Percentiles rank a stretch among this genome's conserved stretches.
Evolutionary conservation across 352 stramenopile genomes (phyloP).

Genomic region (Pseudoperonospora humuli): DNA sequence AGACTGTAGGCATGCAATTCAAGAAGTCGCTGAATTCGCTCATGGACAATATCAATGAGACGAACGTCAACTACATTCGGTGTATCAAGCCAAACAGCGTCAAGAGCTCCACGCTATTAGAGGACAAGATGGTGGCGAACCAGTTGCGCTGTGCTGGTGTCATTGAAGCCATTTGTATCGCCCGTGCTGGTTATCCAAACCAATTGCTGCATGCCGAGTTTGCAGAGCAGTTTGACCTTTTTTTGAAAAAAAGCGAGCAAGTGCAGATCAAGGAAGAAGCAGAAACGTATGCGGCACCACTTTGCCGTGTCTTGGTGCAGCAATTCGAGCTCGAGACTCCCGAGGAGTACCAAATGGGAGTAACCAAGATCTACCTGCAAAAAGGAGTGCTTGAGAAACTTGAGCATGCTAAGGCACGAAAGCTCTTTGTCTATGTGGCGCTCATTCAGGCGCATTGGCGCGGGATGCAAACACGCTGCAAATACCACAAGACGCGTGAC

Average conservation of each 20-base stretch:
- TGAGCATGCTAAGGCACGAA: constrained; percentile 52
- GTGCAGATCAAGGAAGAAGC: constrained; percentile 20
- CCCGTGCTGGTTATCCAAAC: constrained; percentile 71
- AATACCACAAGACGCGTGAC: constrained; percentile 26
- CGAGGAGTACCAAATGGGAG: constrained; percentile 72
- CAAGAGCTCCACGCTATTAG: constrained; percentile 54
- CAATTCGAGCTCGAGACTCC: constrained; percentile 56
- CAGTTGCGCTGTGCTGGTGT: constrained; percentile 76
- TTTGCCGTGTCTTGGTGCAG: constrained; percentile 48
- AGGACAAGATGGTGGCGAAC: constrained; percentile 68
- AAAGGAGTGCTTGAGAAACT: constrained; percentile 70
- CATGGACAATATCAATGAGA: constrained; percentile 69
- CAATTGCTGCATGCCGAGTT: constrained; percentile 74
- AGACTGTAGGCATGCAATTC: constrained; percentile 79
- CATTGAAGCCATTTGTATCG: constrained; percentile 73
- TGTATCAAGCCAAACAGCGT: constrained; percentile 82
- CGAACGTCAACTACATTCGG: constrained; percentile 72
- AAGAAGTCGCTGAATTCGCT: constrained; percentile 56
- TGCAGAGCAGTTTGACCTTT: constrained; percentile 56
- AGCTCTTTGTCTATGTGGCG: constrained; percentile 55
- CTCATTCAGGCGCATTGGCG: constrained; percentile 61
- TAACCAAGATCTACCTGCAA: constrained; percentile 84
- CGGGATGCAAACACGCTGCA: constrained; percentile 29
- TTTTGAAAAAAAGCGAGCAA: constrained; percentile 39
- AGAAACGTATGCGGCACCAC: constrained; percentile 12